Base-by-base conservation (phyloP, 176 grass and related monocot species). In the Rhynchospora breviuscula region DNA sequence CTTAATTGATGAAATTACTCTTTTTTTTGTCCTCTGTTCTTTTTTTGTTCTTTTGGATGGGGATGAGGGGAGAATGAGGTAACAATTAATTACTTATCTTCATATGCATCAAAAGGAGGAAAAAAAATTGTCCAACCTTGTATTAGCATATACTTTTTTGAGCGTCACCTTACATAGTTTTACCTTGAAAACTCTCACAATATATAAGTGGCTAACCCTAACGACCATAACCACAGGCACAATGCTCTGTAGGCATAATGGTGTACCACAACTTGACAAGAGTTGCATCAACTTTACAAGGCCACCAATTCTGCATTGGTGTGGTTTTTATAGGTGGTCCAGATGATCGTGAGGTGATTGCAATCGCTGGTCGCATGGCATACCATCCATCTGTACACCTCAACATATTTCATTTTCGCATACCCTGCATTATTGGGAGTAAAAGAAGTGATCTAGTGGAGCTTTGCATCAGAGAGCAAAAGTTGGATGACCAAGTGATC, bases 241-340 rank as follows among this genome's bases (percentile, higher is more conserved):
- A 58, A 60, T 80, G 78, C 17, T 80, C 78, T 0, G 81, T 88
- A 52, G 86, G 86, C 15, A 88, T 88, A 45, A 52, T 88, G 59
- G 19, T 88, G 65, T 64, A 83, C 68, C 51, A 89, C 47, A 49
- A 29, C 2, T 15, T 73, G 5, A 77, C 48, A 14, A 25, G 58
- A 35, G 8, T 31, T 4, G 45, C 46, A 35, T 25, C 57, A 23
- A 29, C 13, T 7, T 60, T 51, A 9, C 58, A 10, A 26, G 44
- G 48, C 9, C 85, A n/a, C 13, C 49, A 81, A 31, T 83, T 35
- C 49, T 13, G 9, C 68, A 33, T 89, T 12, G 59, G 51, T 2
- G 84, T 86, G 29, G 67, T 86, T 14, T 89, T 86, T 45, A 85
- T 78, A 84, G 88, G 88, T 17, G 88, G 88, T 4, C 52, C 79